Base-by-base conservation (phyloP, 805 yeast genomes). In the Ogataea nitratoaversa region DNA sequence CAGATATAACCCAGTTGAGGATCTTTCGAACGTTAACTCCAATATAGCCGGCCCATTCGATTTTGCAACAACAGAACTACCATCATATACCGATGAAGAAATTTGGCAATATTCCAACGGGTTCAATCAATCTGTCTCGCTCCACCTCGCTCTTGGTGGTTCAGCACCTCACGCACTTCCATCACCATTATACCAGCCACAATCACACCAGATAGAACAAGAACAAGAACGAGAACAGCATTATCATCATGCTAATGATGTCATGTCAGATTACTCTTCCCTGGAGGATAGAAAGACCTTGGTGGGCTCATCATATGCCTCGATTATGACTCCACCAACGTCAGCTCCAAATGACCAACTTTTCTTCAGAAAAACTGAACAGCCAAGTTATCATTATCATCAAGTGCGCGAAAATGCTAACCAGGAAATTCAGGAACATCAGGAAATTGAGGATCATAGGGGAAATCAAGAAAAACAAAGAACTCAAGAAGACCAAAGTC, bases 1-100 rank as follows among this genome's bases (percentile, higher is more conserved):
- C 11, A 40, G 46, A 12, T 44, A 35, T 30, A 47, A 42, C 28
- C 47, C 43, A 32, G 32, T 46, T 25, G 52, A 48, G 23, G 52
- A 48, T 13, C 27, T 40, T 17, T 33, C 42, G 19, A 28, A 23
- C 28, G 20, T 38, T 9, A 34, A 34, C 23, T 30, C 25, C 19
- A 36, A 33, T 8, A 16, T 32, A 19, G 13, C 31, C 12, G 30
- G 31, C 8, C 11, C 32, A 25, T 37, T 24, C 32, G 52, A 48
- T 7, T 25, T 38, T 9, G 36, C 40, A 19, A 28, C 36, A 6
- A 6, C 24, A 13, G 50, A 47, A 6, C 22, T 41, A 32, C 33
- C 43, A 29, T 20, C 45, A 12, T 36, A 41, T 18, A 36, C 38
- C 8, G 54, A 50, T 22, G 43, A 36, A 27, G 51, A 50, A 24